Evolutionary conservation across 2,329 filamentous ascomycete genomes (phyloP).

Genomic region (Sarocladium brachiariae): DNA sequence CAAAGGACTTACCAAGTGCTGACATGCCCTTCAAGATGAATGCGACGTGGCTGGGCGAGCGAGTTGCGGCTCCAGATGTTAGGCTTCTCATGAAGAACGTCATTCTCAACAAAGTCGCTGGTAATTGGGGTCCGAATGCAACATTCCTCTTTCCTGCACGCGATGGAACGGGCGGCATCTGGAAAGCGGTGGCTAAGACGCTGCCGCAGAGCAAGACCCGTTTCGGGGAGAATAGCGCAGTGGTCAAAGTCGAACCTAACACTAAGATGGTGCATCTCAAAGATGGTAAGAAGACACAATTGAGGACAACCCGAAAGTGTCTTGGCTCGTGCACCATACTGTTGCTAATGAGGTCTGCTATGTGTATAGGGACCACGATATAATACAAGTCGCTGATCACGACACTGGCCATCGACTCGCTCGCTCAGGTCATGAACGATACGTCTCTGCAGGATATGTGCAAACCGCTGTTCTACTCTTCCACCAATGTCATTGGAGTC

Average conservation of each 20-base stretch:
- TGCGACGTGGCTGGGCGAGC: conserved; percentile 89
- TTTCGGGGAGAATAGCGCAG: conserved; percentile 70
- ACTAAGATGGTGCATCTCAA: conserved; percentile 68
- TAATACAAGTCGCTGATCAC: conserved; percentile 80
- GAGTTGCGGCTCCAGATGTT: conserved; percentile 84
- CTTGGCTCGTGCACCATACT: neutral
- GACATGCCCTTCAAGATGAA: conserved; percentile 61
- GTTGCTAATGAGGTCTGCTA: neutral
- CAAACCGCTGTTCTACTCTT: conserved; percentile 75
- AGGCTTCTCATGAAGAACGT: conserved; percentile 84
- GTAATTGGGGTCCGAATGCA: conserved; percentile 88
- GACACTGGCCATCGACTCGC: conserved; percentile 82
- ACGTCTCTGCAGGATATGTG: neutral
- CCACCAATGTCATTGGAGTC: conserved; percentile 93
- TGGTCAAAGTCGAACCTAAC: conserved; percentile 72
- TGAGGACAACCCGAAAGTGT: neutral
- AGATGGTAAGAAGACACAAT: conserved; percentile 45
- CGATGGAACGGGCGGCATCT: conserved; percentile 89
- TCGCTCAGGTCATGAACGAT: conserved; percentile 48
- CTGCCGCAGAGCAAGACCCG: conserved; percentile 75
- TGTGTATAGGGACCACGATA: conserved; percentile 54
- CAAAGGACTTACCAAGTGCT: no score
- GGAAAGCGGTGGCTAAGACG: conserved; percentile 86
- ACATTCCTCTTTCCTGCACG: conserved; percentile 90
- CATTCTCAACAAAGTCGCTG: conserved; percentile 81